Base-by-base conservation (phyloP, 1,284 basidiomycete genomes). In the Puccinia coronata region DNA sequence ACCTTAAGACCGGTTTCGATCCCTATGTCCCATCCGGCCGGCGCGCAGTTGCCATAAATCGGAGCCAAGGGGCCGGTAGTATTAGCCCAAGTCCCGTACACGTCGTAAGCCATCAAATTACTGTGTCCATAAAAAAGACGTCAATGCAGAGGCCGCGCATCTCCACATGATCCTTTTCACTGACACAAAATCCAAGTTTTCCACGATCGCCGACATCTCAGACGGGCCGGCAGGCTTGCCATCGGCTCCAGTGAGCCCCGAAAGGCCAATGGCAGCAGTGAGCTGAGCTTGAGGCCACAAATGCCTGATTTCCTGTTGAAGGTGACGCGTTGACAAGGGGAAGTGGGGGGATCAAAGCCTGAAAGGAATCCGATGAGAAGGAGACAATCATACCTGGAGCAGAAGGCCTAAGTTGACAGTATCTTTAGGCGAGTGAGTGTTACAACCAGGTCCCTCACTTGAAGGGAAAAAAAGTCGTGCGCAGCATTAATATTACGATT, bases 61-160 rank as follows among this genome's bases (percentile, higher is more conserved):
- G 79, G 70, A 23, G 43, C 55, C 11, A 73, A 3, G 9, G 70
- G 70, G 12, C 79, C 79, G n/a, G 79, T 81, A 1, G 55, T 81
- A 0, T 39, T 0, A 8, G 79, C 28, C 70, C 70, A 81, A 3
- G 55, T 4, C 36, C 79, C 79, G 23, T 31, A 80, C 9, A 72
- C 78, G 49, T 80, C 78, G 39, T 80, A 80, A 8, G 67, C 67
- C 78, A 80, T 80, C 16, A 80, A 23, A 23, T 80, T 80, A 43
- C 78, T 80, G 61, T 8, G 18, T 36, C 31, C 36, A 41, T 41
- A 12, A 61, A 63, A 55, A 9, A 43, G 25, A 49, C 3, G 31
- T 18, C 51, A 57, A 53, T 16, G 11, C 14, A 59, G 14, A n/a
- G 18, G 28, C 8, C 8, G 61, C 31, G 61, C 34, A 28, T 6